Evolutionary conservation across 2,329 filamentous ascomycete genomes (phyloP), one percentile per base, ranked within the genome.

Genomic region (Fonsecaea pedrosoi): DNA sequence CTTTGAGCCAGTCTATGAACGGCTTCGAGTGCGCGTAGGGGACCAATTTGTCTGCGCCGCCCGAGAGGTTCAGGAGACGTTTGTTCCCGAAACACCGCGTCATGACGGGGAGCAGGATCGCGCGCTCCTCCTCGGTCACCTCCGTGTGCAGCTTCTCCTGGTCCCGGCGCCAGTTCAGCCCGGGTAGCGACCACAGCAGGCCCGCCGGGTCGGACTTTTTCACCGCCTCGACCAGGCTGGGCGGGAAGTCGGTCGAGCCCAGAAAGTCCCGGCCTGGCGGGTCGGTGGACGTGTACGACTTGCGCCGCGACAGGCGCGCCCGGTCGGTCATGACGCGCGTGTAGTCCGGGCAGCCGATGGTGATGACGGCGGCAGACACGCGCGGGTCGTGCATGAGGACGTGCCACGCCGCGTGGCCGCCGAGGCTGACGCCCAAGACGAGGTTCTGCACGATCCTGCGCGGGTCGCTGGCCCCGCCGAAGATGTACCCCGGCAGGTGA

Each of bases 331-430:
- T 90, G 15, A 98, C 82, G 77, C 91, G 83, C 70, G 89, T 87
- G 74, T 92, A 97, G 78, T 99, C 94, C 0, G 94, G 92, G 77
- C 93, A 97, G 1, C 94, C 95, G 61, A 98, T 91, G 30, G 97
- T 85, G 2, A 91, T 84, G 7, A 96, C 88, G 0, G 87, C 93
- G 0, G 91, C 89, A n/a, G 85, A 89, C 63, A 98, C 86, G 70
- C 93, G 86, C 18, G 89, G 87, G 67, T 98, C 94, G 42, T 87
- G 85, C 54, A 97, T 86, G 66, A 97, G 79, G 34, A 88, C 85
- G 75, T 96, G 90, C 93, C 94, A 98, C 1, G 90, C 89, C 12
- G 90, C 88, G 77, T 98, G 95, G 0, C 92, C 95, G 5, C 95
- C 95, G 0, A 98, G 81, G 30, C 91, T 94, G 65, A 96, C 87